Evolutionary conservation across 441 rosid species (phyloP), one percentile per base, ranked within the genome.

Genomic region (Mallotus japonicus): DNA sequence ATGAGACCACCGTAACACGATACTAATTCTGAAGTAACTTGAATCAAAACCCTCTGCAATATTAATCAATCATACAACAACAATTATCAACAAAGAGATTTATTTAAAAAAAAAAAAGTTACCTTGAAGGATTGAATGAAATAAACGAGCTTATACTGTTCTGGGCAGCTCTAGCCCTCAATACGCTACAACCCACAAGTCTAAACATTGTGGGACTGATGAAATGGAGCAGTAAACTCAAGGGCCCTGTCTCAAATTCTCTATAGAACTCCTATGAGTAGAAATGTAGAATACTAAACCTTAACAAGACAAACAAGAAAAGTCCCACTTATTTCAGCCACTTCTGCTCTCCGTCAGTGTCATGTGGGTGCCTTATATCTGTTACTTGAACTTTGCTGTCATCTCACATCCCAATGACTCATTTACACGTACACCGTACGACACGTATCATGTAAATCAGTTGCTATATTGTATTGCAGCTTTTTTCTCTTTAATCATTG

Each of bases 121-220:
- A 81, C 90, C 89, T 85, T 17, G 85, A 78, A 14, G 69, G 75
- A 75, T 65, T 56, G 76, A 73, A 74, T 14, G 83, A 73, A 72
- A 19, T 19, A 59, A 83, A 71, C 80, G 84, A 78, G 73, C 67
- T 7, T 6, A 67, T 59, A 62, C 77, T 78, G 65, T 78, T 71
- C 40, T 24, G 83, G 76, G 81, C 60, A 62, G 82, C 84, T 59
- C 79, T 61, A 69, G 67, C 57, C 70, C 86, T 73, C 60, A 79
- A 32, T 71, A 63, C 81, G 62, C 75, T 69, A 80, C 73, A 63
- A 50, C 71, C 65, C 17, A 84, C 62, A 70, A 82, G 59, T 72
- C 80, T 79, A 72, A 76, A 67, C 93, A 87, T 87, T 58, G 44
- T 66, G 11, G 15, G 32, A 40, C 4, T 62, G 58, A 4, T 24